phyloP scores from a whole-genome alignment of 768 basidiomycete species.

The Lactifluus pinguis region DNA sequence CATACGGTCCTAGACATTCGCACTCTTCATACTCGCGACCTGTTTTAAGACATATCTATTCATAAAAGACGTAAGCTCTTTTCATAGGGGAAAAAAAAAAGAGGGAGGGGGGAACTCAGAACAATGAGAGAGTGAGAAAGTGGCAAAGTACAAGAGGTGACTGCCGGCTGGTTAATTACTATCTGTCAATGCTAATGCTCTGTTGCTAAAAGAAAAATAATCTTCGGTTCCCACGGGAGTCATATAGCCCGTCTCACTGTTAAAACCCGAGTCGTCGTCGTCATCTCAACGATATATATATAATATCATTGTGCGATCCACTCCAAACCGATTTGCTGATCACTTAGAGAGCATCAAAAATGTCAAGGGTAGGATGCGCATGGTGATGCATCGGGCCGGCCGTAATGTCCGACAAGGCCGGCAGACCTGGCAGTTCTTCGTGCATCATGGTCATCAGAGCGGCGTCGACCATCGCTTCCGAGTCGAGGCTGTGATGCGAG shows the following conservation, averaged over 20 bases:
- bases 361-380: slow-evolving; percentile 22
- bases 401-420: slow-evolving; percentile 7
- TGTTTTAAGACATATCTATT: slow-evolving; percentile 5
- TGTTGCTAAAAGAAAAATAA: not conserved
- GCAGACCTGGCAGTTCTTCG: slow-evolving; percentile 3
- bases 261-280: not conserved
- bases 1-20: not conserved
- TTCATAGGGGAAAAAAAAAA: not conserved
- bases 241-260: not conserved
- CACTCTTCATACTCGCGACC: not conserved
- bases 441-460: slow-evolving; percentile 4
- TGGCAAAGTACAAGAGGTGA: slow-evolving; percentile 3
- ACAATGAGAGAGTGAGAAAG: not conserved
- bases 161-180: slow-evolving; percentile 4
- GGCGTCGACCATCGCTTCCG: slow-evolving; percentile 12
- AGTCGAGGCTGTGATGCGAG: slow-evolving; percentile 11
- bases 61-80: slow-evolving; percentile 3
- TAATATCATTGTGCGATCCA: not conserved
- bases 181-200: not conserved
- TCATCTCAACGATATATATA: not conserved
- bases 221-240: not conserved
- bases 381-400: slow-evolving; percentile 13
- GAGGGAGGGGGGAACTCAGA: not conserved
- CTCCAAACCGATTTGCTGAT: not conserved
- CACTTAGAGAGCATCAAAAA: slow-evolving; percentile 19